Base-by-base conservation (phyloP, 208 protist genomes). In the Wallacemonas rigidus region DNA sequence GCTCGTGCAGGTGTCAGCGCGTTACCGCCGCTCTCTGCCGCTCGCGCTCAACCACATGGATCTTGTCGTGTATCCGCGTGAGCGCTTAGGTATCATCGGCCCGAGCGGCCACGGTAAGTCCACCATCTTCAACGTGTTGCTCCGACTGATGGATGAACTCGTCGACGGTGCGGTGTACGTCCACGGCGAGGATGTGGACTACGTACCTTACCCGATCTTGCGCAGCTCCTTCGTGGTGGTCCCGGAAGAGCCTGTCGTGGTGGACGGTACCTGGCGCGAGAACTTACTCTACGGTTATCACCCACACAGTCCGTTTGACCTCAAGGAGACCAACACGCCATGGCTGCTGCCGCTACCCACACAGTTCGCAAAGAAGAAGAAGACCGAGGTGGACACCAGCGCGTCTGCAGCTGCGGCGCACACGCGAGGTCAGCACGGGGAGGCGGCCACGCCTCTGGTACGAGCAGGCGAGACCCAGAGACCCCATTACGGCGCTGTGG, bases 181-280 rank as follows among this genome's bases (percentile, higher is more conserved):
- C 67, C 93, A 98, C 70, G 97, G 95, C 17, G 71, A 98, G 65
- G 92, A 99, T 81, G 90, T 94, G 17, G 57, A 75, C 1, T 43
- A 62, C n/a, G 72, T 99, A 9, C 86, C 88, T 2, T 89, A 99
- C 47, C 73, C 91, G 7, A 78, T 90, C 56, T 81, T 99, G 26
- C 87, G 99, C 43, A 84, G 77, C n/a, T 77, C 79, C 55, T 88
- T 99, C n/a, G 81, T 89, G 35, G 97, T 99, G 67, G 98, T 99
- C 64, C 98, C 98, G 15, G 98, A 99, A 86, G 96, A 98, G 69
- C 97, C 98, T 12, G 69, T 98, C 17, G 73, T 99, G 3, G 95
- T 99, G 75, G 67, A 77, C 3, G 98, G 96, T 69, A 94, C 98
- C 15, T 82, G 99, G 44, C 83, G 98, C 41, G 82, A 64, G 15